These are phyloP conservation scores for Candida argentea DNA, from an alignment of 805 yeast species.

Conservation along the genomic window DNA sequence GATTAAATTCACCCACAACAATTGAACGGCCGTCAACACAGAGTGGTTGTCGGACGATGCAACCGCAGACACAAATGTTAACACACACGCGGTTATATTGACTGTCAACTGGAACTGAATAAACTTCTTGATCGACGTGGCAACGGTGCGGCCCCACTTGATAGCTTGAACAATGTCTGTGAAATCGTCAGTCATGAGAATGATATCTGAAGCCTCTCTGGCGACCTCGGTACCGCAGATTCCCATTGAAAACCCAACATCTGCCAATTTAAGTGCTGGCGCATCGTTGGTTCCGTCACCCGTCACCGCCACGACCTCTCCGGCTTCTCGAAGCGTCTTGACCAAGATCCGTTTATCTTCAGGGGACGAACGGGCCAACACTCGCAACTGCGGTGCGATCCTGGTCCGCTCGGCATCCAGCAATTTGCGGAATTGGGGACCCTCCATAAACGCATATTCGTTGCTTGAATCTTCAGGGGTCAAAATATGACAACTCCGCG, in stretches of 20 bases:
- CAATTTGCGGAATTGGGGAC: constrained; percentile 76
- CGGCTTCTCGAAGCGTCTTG: constrained; percentile 62
- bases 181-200: constrained; percentile 90
- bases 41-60: constrained; percentile 70
- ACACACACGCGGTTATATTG: constrained; percentile 88
- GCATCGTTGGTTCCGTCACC: constrained; percentile 99
- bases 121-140: constrained; percentile 88
- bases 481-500: constrained; percentile 74
- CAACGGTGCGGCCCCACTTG: constrained; percentile 97
- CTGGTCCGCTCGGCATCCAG: constrained; percentile 42
- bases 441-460: constrained; percentile 73
- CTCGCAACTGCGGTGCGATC: constrained; percentile 67
- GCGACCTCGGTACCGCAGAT: constrained; percentile 98
- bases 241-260: constrained; percentile 98
- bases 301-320: constrained; percentile 96
- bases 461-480: constrained; percentile 40
- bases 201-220: constrained; percentile 91
- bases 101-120: constrained; percentile 96
- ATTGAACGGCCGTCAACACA: constrained; percentile 93
- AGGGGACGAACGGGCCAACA: constrained; percentile 90
- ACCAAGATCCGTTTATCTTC: constrained; percentile 89
- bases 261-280: constrained; percentile 92
- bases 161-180: constrained; percentile 92
- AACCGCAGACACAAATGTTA: constrained; percentile 91
- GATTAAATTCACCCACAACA: constrained; percentile 93